phyloP scores from a whole-genome alignment of 441 rosid species.

The Lepidium campestre region DNA sequence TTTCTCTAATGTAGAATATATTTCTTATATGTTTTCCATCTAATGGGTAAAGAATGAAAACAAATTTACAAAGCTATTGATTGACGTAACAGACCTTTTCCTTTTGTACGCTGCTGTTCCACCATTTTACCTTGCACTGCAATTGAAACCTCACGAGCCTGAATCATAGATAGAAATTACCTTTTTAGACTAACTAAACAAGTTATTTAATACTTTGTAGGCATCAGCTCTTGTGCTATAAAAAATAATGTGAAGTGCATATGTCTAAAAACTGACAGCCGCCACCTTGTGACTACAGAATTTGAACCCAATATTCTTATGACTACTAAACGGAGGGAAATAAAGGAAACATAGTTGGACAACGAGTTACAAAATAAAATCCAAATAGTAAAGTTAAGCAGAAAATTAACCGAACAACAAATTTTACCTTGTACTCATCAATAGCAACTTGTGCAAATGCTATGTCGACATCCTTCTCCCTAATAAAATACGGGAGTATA shows the following conservation, averaged over 20 bases:
- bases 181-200: background rate
- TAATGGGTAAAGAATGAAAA: background rate
- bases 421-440: constrained; percentile 86
- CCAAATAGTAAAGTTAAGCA: background rate
- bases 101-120: constrained; percentile 89
- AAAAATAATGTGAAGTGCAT: constrained; percentile 2
- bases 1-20: background rate
- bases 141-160: constrained; percentile 98
- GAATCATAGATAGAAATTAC: constrained; percentile 21
- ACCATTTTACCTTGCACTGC: constrained; percentile 85
- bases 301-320: background rate
- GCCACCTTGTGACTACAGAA: constrained; percentile 1
- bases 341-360: background rate
- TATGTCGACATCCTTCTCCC: constrained; percentile 97
- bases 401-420: constrained; percentile 12
- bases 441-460: constrained; percentile 91
- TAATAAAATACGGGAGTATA: constrained; percentile 25
- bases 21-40: background rate
- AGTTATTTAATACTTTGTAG: background rate
- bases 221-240: background rate
- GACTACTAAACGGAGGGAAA: background rate
- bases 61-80: background rate
- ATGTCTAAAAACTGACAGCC: constrained; percentile 1
- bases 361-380: background rate
- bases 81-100: constrained; percentile 63